Base-by-base conservation (phyloP, 371 early-diverging fungal genomes). In the Coemansia sp. region DNA sequence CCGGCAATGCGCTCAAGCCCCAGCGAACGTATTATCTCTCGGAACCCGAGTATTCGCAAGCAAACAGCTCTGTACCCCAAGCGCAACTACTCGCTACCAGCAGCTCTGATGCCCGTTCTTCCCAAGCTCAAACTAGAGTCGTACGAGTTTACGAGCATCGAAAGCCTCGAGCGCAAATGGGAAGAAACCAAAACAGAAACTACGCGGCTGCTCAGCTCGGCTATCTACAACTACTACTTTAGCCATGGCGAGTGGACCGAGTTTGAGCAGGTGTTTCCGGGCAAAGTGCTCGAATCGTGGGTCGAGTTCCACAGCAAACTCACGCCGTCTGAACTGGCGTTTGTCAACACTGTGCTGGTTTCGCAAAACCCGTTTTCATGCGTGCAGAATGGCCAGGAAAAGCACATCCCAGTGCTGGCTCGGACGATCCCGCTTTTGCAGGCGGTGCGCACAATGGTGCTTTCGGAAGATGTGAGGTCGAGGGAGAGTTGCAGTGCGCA, bases 201-300 rank as follows among this genome's bases (percentile, higher is more conserved):
- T 10, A 72, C 72, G 6, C 56, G 72, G 31, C 65, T 76, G 53
- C 77, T 76, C 54, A 72, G 77, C 66, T 76, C 77, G 24, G 77
- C 77, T 22, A 76, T 76, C 39, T 76, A 76, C 72, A 76, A 76
- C 51, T 76, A 76, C 63, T 76, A 76, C 48, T 76, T 76, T 61
- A 76, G 65, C 63, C 77, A 72, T 16, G 77, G 77, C 51, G 77
- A 67, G 37, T 76, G 77, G 77, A 52, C 52, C 14, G 77, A 76
- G 50, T 76, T 76, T 63, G 72, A 64, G 55, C 72, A 72, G 52
- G 69, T 72, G n/a, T 76, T 76, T 42, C 77, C 77, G 5, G 58
- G 59, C 24, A 67, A 65, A 34, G 66, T 76, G 21, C 62, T 76
- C 10, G 64, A 59, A 40, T 59, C 72, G n/a, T 76, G 77, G 77